Evolutionary conservation across 169 alveolate genomes (phyloP).

Genomic region (Neospora caninum): DNA sequence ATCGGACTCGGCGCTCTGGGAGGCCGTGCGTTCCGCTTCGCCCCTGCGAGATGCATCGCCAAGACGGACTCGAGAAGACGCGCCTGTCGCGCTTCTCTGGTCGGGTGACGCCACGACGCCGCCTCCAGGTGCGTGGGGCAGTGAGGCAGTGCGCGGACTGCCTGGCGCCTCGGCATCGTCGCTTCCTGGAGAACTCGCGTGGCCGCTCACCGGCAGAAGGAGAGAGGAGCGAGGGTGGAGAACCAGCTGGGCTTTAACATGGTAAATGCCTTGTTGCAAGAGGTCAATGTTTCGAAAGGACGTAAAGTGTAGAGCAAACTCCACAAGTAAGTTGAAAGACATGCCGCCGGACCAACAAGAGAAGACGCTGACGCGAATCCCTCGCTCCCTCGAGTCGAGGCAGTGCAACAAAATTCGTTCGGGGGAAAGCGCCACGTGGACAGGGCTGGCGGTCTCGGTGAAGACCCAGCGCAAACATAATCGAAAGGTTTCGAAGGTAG

Average conservation of each 20-base stretch:
- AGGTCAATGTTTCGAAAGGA: conserved; percentile 88
- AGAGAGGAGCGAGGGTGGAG: conserved; percentile 56
- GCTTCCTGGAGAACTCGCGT: not conserved
- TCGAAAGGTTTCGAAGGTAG: no score
- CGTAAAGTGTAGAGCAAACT: conserved; percentile 82
- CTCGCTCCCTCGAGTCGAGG: not conserved
- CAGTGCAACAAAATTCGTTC: not conserved
- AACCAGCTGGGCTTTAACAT: conserved; percentile 67
- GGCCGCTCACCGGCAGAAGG: not conserved
- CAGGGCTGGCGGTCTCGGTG: no score
- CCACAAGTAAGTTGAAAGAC: conserved; percentile 71
- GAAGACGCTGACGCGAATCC: not conserved
- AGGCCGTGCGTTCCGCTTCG: not conserved
- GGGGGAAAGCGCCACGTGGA: no score
- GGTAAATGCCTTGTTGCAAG: conserved; percentile 88
- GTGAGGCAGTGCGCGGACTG: no score
- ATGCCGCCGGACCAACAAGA: conserved; percentile 35
- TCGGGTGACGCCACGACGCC: not conserved
- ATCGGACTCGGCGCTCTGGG: not conserved
- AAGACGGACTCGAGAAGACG: not conserved
- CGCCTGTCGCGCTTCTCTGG: not conserved
- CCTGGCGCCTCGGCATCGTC: not conserved
- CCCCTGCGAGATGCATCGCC: not conserved
- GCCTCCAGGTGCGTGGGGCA: not conserved
- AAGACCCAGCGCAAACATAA: no score